Base-by-base conservation (phyloP, 2,329 filamentous ascomycete species). In the Hirsutella thompsonii region DNA sequence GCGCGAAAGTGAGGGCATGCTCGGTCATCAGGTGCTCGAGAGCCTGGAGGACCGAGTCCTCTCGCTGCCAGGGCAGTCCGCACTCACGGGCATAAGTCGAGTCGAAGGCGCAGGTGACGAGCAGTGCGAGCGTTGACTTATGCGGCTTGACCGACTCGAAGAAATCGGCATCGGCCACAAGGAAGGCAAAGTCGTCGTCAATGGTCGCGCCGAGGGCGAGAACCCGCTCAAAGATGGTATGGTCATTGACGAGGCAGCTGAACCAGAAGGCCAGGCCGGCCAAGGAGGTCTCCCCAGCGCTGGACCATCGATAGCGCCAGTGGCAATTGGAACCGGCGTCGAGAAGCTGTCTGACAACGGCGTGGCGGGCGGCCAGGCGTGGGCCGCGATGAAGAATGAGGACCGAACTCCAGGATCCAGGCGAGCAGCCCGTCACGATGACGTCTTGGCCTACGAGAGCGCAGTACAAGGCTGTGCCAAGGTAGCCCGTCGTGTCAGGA, bases 401-500 rank as follows among this genome's bases (percentile, higher is more conserved):
- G 0, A 54, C 32, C 13, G 41, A 41, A 20, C 28, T 36, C 55
- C 44, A 58, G 3, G 38, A 55, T 3, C 49, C 41, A 20, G 53
- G 50, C 8, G 49, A 40, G 8, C 40, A 34, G 3, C 45, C 41
- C 5, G 44, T 47, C 1, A 40, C 36, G 1, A 59, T 46, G 2
- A 55, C 54, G 20, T 49, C 45, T 5, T 51, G 50, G 1, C 61
- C 61, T 3, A 59, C 45, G 2, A 64, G 47, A 6, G 60, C 54
- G 33, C 60, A 63, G 37, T 54, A 59, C 3, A 62, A 41, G 11
- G 61, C 56, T 5, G 54, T 52, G 0, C 58, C 60, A 8, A 56
- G 42, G 6, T 46, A 38, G 11, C 57, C 51, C 1, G 33, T 21
- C 8, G 46, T 35, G 21, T 55, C 49, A 26, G 55, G 33, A 14